phyloP scores from a whole-genome alignment of 1,139 yeast species.

The Diutina catenulata region DNA sequence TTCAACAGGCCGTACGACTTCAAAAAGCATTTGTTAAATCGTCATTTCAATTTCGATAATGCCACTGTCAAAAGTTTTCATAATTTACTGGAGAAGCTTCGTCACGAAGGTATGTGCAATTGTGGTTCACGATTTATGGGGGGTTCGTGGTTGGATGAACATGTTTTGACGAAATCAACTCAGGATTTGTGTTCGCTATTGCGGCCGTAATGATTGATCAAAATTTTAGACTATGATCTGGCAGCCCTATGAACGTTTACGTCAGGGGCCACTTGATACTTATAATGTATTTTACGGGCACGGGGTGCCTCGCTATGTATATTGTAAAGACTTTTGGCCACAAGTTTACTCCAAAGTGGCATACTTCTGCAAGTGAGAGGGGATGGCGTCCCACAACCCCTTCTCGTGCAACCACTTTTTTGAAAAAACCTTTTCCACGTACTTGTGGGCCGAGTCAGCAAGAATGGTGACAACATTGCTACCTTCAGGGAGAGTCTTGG shows the following conservation, averaged over 20 bases:
- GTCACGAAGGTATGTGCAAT: slow-evolving; percentile 41
- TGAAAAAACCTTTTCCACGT: slow-evolving; percentile 70
- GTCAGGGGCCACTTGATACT: too few relatives aligned
- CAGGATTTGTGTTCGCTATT: too few relatives aligned
- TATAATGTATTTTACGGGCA: too few relatives aligned
- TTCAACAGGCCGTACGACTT: slow-evolving; percentile 63
- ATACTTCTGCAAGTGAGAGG: slow-evolving; percentile 60
- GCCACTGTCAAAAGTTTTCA: slow-evolving; percentile 35
- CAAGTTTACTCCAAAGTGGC: slow-evolving; percentile 24
- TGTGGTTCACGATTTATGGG: slow-evolving; percentile 45
- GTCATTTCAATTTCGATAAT: slow-evolving; percentile 47
- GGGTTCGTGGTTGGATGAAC: slow-evolving; percentile 45
- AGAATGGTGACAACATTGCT: slow-evolving; percentile 75
- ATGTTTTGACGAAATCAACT: slow-evolving; percentile 33
- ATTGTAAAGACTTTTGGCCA: too few relatives aligned
- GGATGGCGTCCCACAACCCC: slow-evolving; percentile 52
- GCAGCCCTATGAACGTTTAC: too few relatives aligned
- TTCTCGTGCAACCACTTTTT: slow-evolving; percentile 66
- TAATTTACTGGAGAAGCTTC: slow-evolving; percentile 43
- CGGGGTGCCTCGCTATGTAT: too few relatives aligned
- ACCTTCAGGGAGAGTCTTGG: slow-evolving; percentile 65
- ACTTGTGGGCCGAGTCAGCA: slow-evolving; percentile 84
- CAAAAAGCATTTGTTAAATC: slow-evolving; percentile 54
- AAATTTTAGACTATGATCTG: too few relatives aligned
- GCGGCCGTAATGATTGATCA: too few relatives aligned